A percentile compares a stretch with the other conserved stretches of the same genome.
Conservation (phyloP, 345 rosid species). For the Barbarea vulgaris region DNA sequence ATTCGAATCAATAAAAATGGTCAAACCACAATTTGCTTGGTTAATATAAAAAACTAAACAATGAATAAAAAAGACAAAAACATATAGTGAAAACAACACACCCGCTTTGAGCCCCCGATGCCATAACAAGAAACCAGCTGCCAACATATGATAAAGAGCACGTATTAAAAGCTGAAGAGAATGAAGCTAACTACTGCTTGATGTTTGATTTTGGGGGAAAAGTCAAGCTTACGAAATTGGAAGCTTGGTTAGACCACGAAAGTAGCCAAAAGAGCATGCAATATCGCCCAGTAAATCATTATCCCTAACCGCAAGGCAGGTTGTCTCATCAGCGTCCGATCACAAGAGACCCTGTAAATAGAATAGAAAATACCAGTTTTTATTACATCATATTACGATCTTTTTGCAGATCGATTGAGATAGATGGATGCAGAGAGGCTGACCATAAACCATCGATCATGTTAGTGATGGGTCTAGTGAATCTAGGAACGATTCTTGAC, state of each 20-base stretch:
- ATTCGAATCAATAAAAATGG: conserved; percentile 32
- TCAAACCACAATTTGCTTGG: conserved; percentile 36
- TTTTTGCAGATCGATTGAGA: conserved; percentile 6
- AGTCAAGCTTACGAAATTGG: conserved; percentile 20
- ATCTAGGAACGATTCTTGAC: conserved; percentile 77
- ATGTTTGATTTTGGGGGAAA: neutral
- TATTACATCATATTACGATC: neutral
- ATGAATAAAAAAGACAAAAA: conserved; percentile 7
- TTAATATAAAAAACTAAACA: conserved; percentile 32
- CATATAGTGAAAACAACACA: conserved; percentile 18
- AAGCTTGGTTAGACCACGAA: conserved; percentile 60
- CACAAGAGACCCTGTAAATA: conserved; percentile 92
- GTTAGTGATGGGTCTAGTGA: conserved; percentile 79
- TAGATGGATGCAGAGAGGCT: conserved; percentile 18
- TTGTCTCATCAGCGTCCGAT: conserved; percentile 87
- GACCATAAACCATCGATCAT: conserved; percentile 91
- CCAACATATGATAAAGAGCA: neutral
- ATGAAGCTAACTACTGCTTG: neutral
- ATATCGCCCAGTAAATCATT: conserved; percentile 83
- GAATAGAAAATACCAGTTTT: neutral
- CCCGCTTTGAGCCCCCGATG: neutral
- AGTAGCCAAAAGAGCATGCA: conserved; percentile 73
- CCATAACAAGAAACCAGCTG: conserved; percentile 20
- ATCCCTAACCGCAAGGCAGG: conserved; percentile 88
- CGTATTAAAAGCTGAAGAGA: neutral